Evolutionary conservation across 2,329 filamentous ascomycete genomes (phyloP), one percentile per base, ranked within the genome.

Genomic region (Exophiala sp.): DNA sequence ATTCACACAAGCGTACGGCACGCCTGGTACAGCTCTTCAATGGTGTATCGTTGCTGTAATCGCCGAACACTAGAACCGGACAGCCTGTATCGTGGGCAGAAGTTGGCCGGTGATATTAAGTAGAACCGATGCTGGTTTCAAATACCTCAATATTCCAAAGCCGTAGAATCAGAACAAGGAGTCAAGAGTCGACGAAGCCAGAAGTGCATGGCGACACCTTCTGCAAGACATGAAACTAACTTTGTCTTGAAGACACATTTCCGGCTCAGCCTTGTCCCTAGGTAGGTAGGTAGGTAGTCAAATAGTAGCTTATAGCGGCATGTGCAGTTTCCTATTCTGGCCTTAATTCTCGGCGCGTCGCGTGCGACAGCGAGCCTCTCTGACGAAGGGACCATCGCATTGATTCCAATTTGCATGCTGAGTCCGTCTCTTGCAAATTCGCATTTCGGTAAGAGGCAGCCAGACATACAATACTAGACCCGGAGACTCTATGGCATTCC

Each of bases 401-500:
- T 10, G 24, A 10, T 27, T 27, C 24, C 24, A 27, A 10, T 27
- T 10, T 10, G 24, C n/a, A n/a, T n/a, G n/a, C 6, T n/a, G 29
- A 3, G 7, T 32, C 29, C 11, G 3, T 3, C 29, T 32, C 29
- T 32, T 3, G 6, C 11, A 7, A n/a, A n/a, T 9, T 3, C 29
- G 29, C 6, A n/a, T 13, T n/a, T 13, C 11, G 3, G 29, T 32
- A 32, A 3, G n/a, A n/a, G 11, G 29, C 6, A n/a, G 7, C 29
- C 11, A n/a, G 29, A n/a, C 7, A 32, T n/a, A 32, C 11, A n/a
- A n/a, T 3, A 13, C 29, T 10, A n/a, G 8, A n/a, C 8, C 13
- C 8, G 14, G 5, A 6, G 16, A 18, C 4, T 4, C 35, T 4
- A 83, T 83, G 80, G 80, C 80, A 44, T 75, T 82, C 58, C 78